Evolutionary conservation across 164 flowering plant genomes (phyloP).

Genomic region (Vitis cinerea): DNA sequence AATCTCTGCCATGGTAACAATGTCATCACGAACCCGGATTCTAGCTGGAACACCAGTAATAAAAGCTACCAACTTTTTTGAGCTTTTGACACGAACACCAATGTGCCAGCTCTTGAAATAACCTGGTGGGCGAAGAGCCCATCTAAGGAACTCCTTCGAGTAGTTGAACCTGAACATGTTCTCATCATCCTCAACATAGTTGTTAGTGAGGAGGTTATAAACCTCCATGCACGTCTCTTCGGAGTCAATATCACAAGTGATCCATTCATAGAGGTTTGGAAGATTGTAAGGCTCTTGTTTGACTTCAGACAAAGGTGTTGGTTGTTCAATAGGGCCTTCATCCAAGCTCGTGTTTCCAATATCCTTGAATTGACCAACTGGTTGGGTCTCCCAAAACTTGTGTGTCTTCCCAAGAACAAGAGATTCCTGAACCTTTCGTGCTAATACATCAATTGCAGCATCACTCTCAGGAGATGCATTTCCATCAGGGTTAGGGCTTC

Average conservation of each 20-base stretch:
- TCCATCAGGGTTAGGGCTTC: conserved; percentile 13
- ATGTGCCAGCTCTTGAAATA: conserved; percentile 56
- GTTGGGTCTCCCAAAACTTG: conserved; percentile 62
- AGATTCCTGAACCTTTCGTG: too few relatives aligned
- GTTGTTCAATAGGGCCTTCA: conserved; percentile 52
- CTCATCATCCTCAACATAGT: conserved; percentile 61
- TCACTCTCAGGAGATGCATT: conserved; percentile 25
- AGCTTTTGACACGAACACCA: conserved; percentile 47
- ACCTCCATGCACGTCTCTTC: conserved; percentile 47
- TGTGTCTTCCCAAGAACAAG: conserved; percentile 27
- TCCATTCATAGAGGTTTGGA: conserved; percentile 44
- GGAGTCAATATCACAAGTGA: conserved; percentile 43
- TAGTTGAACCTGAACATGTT: conserved; percentile 60
- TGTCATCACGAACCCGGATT: conserved; percentile 34
- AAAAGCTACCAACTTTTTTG: conserved; percentile 53
- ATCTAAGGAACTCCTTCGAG: conserved; percentile 50
- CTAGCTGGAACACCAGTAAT: conserved; percentile 56
- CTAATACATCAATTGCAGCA: conserved; percentile 16
- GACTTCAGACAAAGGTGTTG: conserved; percentile 46
- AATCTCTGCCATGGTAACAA: conserved; percentile 51
- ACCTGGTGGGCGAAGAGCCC: conserved; percentile 56
- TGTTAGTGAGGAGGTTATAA: conserved; percentile 39
- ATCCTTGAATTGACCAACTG: conserved; percentile 56
- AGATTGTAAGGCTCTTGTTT: conserved; percentile 54
- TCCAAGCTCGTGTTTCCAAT: conserved; percentile 42